These are phyloP conservation scores for Quercus tomentella DNA, from an alignment of 331 rosid genomes.

Conservation along the genomic window DNA sequence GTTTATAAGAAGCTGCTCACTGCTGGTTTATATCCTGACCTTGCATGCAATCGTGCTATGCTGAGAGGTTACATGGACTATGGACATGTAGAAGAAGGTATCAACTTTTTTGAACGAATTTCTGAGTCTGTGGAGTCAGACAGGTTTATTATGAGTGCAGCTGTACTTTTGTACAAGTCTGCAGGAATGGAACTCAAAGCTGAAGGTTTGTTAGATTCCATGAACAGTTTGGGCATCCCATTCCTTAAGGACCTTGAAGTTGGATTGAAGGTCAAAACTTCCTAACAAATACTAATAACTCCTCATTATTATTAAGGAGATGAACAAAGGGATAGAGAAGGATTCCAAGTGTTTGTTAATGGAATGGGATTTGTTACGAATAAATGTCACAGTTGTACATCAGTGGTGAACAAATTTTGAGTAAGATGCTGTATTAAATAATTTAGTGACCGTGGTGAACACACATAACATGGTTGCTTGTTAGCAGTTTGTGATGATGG, in stretches of 20 bases:
- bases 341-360: background rate
- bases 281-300: background rate
- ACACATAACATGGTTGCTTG: background rate
- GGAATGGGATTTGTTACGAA: background rate
- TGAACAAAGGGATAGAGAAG: background rate
- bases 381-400: background rate
- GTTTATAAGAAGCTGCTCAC: conserved; percentile 44
- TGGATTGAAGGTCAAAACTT: conserved; percentile 37
- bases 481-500: background rate
- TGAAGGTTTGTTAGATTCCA: conserved; percentile 43
- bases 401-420: background rate
- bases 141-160: conserved; percentile 75
- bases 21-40: conserved; percentile 61
- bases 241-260: conserved; percentile 62
- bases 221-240: conserved; percentile 44
- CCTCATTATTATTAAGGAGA: background rate
- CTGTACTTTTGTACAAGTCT: conserved; percentile 59
- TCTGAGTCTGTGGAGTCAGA: conserved; percentile 44
- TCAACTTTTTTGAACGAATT: conserved; percentile 53
- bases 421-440: background rate
- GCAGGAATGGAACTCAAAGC: conserved; percentile 56
- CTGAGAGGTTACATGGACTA: conserved; percentile 73
- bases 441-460: background rate
- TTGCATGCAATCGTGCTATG: conserved; percentile 54
- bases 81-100: conserved; percentile 61